Evolutionary conservation across 768 basidiomycete species (phyloP), one percentile per base, ranked within the genome.

Genomic region (Rubroboletus pulcherrimus): DNA sequence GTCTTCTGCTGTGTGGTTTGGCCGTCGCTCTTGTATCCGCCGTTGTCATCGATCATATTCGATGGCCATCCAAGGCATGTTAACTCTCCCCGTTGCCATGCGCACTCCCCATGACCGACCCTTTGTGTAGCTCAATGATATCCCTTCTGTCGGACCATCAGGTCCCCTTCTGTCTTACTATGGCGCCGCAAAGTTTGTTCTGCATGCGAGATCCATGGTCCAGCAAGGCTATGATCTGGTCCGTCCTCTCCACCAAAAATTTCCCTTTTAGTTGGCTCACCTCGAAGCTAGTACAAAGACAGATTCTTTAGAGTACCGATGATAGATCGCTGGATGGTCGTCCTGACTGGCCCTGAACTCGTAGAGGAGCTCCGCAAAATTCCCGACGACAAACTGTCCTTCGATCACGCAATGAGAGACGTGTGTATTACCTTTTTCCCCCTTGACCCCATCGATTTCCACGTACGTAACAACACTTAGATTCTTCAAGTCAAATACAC

Each of bases 301-400:
- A 65, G 48, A 39, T 66, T 71, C 24, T 83, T 80, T 67, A 78
- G 76, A 63, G 67, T 82, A 5, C 66, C 80, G 0, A 68, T 69
- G 41, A 62, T 78, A 40, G 69, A 76, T 38, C 67, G 72, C 47
- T 83, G 82, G 81, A 55, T 75, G 14, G 71, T 81, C 21, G 63
- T 84, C 7, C 64, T 78, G 21, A 72, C 72, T 19, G 76, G 79
- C 1, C 65, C 70, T 0, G 56, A 75, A 26, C 68, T 77, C 44
- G 66, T 83, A 12, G 78, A 83, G 7, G 83, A 85, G 40, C 61
- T 86, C 17, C 74, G 80, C 24, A 76, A 67, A 54, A 75, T 76
- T n/a, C 70, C 75, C 6, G 79, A 81, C 46, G 71, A 78, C n/a
- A 71, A 73, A 29, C 66, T 81, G 5, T 80, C 79, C 30, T 71